Conservation (phyloP, 768 basidiomycete genomes). For the Mycena amicta region DNA sequence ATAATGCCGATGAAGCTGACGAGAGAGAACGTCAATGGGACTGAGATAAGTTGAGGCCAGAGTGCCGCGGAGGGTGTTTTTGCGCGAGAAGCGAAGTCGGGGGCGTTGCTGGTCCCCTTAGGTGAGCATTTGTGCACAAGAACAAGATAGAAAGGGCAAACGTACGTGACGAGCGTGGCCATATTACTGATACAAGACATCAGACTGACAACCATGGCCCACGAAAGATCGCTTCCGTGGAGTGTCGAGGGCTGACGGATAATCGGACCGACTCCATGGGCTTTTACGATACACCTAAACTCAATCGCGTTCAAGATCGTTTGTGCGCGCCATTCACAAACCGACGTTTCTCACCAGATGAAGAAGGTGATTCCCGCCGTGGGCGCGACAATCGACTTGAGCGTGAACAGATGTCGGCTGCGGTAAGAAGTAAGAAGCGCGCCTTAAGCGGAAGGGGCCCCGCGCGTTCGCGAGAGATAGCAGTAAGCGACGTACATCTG, state of each 20-base stretch:
- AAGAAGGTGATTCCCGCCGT: slow-evolving; percentile 72
- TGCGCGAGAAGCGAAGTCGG: slow-evolving; percentile 74
- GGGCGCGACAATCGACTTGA: slow-evolving; percentile 76
- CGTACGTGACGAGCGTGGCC: slow-evolving; percentile 71
- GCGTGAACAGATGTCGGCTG: slow-evolving; percentile 77
- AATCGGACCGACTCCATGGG: slow-evolving; percentile 77
- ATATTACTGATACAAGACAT: slow-evolving; percentile 83
- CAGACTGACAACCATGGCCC: slow-evolving; percentile 73
- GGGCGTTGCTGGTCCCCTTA: slow-evolving; percentile 56
- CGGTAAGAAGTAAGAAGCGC: neutral
- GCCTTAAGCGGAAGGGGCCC: neutral
- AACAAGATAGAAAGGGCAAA: slow-evolving; percentile 10
- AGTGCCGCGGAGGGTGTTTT: slow-evolving; percentile 58
- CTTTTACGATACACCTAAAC: slow-evolving; percentile 73
- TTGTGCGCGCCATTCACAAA: too few species aligned
- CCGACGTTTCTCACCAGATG: too few species aligned
- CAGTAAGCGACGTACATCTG: slow-evolving; percentile 56
- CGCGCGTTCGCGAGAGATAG: neutral
- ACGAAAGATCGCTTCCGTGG: slow-evolving; percentile 68
- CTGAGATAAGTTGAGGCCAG: slow-evolving; percentile 67
- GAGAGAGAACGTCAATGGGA: slow-evolving; percentile 73
- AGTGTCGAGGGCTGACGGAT: slow-evolving; percentile 63
- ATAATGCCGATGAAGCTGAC: slow-evolving; percentile 82
- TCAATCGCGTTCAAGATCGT: too few species aligned
- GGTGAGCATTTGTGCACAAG: too few species aligned